These are phyloP conservation scores for Monosporascus sp. DNA, from an alignment of 2,329 filamentous ascomycete genomes.

Conservation along the genomic window DNA sequence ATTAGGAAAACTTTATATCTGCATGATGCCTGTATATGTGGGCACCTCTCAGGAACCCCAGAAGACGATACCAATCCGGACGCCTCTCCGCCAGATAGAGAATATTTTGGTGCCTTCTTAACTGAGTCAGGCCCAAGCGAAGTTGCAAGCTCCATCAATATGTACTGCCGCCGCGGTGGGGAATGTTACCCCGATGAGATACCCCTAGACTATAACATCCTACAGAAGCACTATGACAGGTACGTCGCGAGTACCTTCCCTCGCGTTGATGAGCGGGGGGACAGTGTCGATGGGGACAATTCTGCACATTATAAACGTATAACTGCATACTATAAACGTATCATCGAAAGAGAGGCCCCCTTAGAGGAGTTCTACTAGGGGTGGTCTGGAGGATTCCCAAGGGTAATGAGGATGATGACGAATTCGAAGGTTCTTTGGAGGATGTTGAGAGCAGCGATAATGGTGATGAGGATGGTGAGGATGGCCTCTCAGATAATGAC, in stretches of 20 bases:
- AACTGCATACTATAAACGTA: too few species aligned
- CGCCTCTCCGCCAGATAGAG: too few species aligned
- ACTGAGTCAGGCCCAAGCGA: not conserved
- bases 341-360: too few species aligned
- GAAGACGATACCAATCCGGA: not conserved
- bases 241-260: not conserved
- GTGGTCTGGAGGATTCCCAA: too few species aligned
- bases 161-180: not conserved
- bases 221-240: not conserved
- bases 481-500: too few species aligned
- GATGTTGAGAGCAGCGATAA: too few species aligned
- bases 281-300: too few species aligned
- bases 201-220: rapidly evolving
- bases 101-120: too few species aligned
- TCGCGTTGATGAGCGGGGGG: not conserved
- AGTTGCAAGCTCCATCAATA: not conserved
- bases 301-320: too few species aligned
- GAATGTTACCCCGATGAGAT: not conserved
- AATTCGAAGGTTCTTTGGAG: not conserved
- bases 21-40: not conserved
- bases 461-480: too few species aligned
- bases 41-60: not conserved
- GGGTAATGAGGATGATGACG: too few species aligned
- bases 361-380: too few species aligned
- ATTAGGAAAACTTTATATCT: not conserved